Base-by-base conservation (phyloP, 257 asterid genomes). In the Solanum raphanifolium region DNA sequence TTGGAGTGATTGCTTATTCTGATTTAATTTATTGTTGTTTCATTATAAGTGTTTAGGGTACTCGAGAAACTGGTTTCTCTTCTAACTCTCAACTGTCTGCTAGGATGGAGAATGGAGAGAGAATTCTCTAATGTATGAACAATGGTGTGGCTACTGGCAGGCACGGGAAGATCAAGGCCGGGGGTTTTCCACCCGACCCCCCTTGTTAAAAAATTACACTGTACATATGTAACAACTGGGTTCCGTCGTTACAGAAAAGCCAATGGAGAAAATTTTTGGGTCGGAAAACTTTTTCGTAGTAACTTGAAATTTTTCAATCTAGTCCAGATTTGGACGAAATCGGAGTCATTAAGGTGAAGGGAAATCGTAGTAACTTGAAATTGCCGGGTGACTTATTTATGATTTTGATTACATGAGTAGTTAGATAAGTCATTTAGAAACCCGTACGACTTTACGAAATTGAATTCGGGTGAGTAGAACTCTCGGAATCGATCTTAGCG, bases 151-250 rank as follows among this genome's bases (percentile, higher is more conserved):
- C 48, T 41, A 58, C 0, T 20, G 66, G 66, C 12, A 3, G 1
- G 62, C 4, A 7, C 66, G 12, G 66, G 66, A 58, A 3, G 66
- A 20, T 20, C 66, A 20, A 58, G 25, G 25, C 5, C 5, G 27
- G 13, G 13, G 69, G 29, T 21, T 60, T 60, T 23, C 12, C 31
- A 9, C 29, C 29, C 3, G 0, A 60, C 3, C 27, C 1, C 6
- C 69, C 5, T 58, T 21, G 27, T 4, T 21, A 58, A 21, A 21
- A 58, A 58, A 58, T 58, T 23, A 21, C 13, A 4, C 2, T 41
- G 5, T 23, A n/a, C n/a, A 46, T 13, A 46, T 13, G 13, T 43
- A 3, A 10, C 0, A 2, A 41, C 0, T 15, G 13, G 15, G 48
- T 11, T 10, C 2, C 2, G 15, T 41, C 5, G 5, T 41, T 41